Conservation (phyloP, 495 filamentous ascomycete genomes). For the Neurospora sp. region DNA sequence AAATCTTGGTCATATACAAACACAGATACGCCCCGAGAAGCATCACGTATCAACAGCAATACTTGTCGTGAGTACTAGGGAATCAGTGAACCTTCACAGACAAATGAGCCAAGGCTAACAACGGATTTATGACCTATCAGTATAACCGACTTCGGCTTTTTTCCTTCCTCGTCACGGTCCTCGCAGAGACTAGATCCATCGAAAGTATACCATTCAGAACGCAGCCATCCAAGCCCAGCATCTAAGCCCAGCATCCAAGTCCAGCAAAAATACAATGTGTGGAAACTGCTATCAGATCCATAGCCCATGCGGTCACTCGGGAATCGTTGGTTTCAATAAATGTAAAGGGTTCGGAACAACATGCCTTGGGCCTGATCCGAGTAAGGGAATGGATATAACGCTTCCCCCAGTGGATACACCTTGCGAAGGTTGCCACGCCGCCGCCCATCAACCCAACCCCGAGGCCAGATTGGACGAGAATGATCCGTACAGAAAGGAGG, state of each 20-base stretch:
- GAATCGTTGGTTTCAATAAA: not conserved
- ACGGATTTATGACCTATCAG: not conserved
- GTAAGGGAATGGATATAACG: not conserved
- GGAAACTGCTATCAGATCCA: not conserved
- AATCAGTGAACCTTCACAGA: not conserved
- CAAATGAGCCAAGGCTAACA: not conserved
- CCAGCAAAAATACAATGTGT: not conserved
- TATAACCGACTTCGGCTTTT: not conserved
- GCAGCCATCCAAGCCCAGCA: not conserved
- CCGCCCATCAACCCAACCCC: not conserved
- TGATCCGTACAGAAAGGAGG: not conserved
- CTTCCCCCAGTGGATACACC: not conserved
- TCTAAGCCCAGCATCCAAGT: not conserved
- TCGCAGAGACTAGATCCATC: not conserved
- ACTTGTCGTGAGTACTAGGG: not conserved
- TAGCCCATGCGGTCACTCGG: not conserved
- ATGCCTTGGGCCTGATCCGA: not conserved
- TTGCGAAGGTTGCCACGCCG: not conserved
- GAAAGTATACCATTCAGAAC: not conserved
- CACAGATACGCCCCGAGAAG: not conserved
- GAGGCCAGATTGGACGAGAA: not conserved
- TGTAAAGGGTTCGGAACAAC: not conserved
- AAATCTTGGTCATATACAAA: not conserved
- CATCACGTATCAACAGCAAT: not conserved
- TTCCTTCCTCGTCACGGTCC: not conserved